These are phyloP conservation scores for Aspergillus ibericus DNA, from an alignment of 2,329 filamentous ascomycete species.

Conservation along the genomic window DNA sequence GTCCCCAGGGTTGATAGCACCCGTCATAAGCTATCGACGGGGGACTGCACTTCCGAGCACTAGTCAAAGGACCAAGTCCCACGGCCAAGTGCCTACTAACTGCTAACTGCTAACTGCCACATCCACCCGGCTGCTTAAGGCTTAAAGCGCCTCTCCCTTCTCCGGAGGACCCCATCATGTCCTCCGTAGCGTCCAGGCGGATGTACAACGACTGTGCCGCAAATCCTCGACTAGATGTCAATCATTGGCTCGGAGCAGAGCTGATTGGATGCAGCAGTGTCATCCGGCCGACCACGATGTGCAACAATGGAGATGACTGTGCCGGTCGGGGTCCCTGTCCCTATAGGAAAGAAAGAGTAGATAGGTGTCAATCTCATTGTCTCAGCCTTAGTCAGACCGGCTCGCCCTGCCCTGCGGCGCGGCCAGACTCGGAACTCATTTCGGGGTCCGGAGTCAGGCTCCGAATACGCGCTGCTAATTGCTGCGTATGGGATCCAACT, in stretches of 20 bases:
- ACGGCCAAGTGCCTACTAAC: no score
- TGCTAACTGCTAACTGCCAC: background rate
- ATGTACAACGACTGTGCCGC: constrained; percentile 21
- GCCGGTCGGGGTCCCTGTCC: background rate
- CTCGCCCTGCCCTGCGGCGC: background rate
- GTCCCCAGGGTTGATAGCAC: background rate
- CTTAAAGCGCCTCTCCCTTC: no score
- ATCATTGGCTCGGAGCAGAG: background rate
- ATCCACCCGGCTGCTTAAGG: background rate
- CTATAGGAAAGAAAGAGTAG: background rate
- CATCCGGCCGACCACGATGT: background rate
- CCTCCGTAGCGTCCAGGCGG: background rate
- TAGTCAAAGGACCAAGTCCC: background rate
- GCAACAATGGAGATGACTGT: background rate
- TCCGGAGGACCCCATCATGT: background rate
- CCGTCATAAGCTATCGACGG: background rate
- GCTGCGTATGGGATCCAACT: no score
- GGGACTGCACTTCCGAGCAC: background rate
- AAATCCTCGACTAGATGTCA: constrained; percentile 5
- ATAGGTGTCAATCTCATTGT: background rate
- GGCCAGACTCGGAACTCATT: background rate
- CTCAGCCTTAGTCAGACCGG: background rate
- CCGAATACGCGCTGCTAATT: background rate
- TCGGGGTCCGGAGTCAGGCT: background rate
- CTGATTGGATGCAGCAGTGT: background rate